phyloP scores from a whole-genome alignment of 805 yeast species.

The Saturnispora quitensis region DNA sequence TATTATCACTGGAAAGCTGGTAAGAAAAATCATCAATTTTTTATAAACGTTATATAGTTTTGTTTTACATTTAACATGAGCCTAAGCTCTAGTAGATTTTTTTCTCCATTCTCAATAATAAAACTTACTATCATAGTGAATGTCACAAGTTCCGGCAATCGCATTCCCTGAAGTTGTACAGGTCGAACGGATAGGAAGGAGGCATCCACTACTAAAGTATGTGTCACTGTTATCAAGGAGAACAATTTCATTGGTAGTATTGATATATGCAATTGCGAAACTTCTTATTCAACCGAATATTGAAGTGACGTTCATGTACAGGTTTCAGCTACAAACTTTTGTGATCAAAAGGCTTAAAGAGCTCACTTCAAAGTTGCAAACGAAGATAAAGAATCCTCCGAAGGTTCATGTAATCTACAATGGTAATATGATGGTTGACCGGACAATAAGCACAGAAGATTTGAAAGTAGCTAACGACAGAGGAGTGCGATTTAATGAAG shows the following conservation, averaged over 20 bases:
- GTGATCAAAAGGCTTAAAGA: constrained; percentile 23
- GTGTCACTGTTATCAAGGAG: constrained; percentile 26
- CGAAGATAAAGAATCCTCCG: constrained; percentile 28
- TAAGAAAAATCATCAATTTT: constrained; percentile 6
- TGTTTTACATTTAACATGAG: background rate
- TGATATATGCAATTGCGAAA: constrained; percentile 26
- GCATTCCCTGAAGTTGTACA: constrained; percentile 28
- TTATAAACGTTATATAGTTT: background rate
- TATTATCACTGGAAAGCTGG: constrained; percentile 2
- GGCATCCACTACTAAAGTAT: constrained; percentile 22
- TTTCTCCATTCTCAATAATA: background rate
- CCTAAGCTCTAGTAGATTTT: background rate
- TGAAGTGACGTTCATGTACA: constrained; percentile 30
- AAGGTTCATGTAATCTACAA: constrained; percentile 35
- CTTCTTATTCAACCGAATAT: constrained; percentile 34
- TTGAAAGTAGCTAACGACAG: constrained; percentile 11
- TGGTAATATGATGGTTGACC: constrained; percentile 30
- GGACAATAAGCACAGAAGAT: constrained; percentile 23
- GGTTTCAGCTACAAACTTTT: constrained; percentile 27
- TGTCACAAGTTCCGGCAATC: constrained; percentile 18
- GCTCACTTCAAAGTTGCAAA: constrained; percentile 22
- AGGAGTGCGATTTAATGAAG: constrained; percentile 21
- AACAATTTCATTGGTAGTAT: constrained; percentile 28
- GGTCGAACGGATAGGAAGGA: background rate
- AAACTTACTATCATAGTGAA: background rate